Evolutionary conservation across 2,329 filamentous ascomycete genomes (phyloP).

Genomic region (Coniochaeta prunicola): DNA sequence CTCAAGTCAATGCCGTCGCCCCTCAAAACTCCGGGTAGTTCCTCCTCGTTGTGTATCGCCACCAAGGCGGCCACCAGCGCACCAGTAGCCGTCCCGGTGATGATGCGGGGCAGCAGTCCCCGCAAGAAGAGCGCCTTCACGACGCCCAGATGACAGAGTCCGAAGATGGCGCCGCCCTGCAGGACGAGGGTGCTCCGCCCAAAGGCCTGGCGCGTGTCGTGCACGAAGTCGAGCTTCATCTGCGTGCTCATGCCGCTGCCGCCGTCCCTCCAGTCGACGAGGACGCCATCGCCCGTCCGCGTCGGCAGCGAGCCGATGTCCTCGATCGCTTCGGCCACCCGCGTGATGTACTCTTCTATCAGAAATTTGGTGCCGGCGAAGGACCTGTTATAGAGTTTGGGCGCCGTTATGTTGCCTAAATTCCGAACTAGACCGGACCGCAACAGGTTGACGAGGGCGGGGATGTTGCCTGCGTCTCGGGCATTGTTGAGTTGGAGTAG

Average conservation of each 20-base stretch:
- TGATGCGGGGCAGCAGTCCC: slow-evolving; percentile 78
- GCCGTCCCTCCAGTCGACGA: not conserved
- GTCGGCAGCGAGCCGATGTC: slow-evolving; percentile 65
- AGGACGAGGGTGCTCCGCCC: slow-evolving; percentile 79
- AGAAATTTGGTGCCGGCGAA: slow-evolving; percentile 85
- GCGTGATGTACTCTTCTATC: slow-evolving; percentile 84
- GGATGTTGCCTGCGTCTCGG: slow-evolving; percentile 45
- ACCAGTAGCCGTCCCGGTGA: slow-evolving; percentile 85
- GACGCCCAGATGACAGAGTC: slow-evolving; percentile 82
- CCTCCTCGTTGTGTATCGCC: slow-evolving; percentile 78
- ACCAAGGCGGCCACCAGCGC: slow-evolving; percentile 85
- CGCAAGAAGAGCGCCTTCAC: slow-evolving; percentile 79
- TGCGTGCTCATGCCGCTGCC: slow-evolving; percentile 16
- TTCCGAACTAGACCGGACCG: slow-evolving; percentile 77
- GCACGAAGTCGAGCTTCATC: slow-evolving; percentile 72
- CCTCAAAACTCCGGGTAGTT: slow-evolving; percentile 68
- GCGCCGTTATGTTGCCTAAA: slow-evolving; percentile 80
- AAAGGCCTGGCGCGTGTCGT: slow-evolving; percentile 82
- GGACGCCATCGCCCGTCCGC: not conserved
- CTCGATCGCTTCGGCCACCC: slow-evolving; percentile 73
- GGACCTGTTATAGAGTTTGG: slow-evolving; percentile 74
- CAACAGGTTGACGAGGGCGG: slow-evolving; percentile 70
- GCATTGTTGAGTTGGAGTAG: slow-evolving; percentile 63
- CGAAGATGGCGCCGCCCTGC: slow-evolving; percentile 87
- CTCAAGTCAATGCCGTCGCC: slow-evolving; percentile 77